phyloP scores from a whole-genome alignment of 257 asterid genomes.

The Rehmannia glutinosa region DNA sequence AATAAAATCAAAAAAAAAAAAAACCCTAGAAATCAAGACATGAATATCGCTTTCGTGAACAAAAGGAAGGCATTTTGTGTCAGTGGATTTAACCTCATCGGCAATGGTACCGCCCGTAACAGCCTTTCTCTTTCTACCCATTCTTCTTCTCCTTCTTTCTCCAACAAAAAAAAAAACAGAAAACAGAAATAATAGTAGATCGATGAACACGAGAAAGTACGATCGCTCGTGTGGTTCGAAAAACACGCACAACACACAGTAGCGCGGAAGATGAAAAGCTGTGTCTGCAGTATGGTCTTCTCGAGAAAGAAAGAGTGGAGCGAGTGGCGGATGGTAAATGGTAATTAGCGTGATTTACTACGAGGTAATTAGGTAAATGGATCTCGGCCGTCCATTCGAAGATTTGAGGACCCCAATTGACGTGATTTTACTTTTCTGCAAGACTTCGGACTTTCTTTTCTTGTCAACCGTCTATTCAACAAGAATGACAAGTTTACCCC shows the following conservation, averaged over 20 bases:
- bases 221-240: too few relatives aligned
- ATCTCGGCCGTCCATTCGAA: slow-evolving; percentile 13
- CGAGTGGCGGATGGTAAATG: not conserved
- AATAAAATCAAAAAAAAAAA: not conserved
- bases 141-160: not conserved
- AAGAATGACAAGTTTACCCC: too few relatives aligned
- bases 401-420: not conserved
- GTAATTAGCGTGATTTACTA: not conserved
- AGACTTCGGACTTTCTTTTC: too few relatives aligned
- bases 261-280: not conserved
- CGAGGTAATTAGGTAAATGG: not conserved
- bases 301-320: not conserved
- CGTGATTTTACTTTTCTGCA: not conserved
- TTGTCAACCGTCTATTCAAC: too few relatives aligned
- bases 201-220: not conserved
- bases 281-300: too few relatives aligned
- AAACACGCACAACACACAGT: too few relatives aligned
- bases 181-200: not conserved
- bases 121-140: slow-evolving; percentile 26
- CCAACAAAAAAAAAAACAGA: not conserved
- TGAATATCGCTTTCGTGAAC: too few relatives aligned
- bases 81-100: slow-evolving; percentile 5
- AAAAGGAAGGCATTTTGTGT: not conserved
- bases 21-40: not conserved
- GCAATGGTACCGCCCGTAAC: not conserved